A percentile compares a stretch with the other conserved stretches of the same genome.
phyloP scores from a whole-genome alignment of 2,329 filamentous ascomycete species.

The Sordariomycetes sp. region DNA sequence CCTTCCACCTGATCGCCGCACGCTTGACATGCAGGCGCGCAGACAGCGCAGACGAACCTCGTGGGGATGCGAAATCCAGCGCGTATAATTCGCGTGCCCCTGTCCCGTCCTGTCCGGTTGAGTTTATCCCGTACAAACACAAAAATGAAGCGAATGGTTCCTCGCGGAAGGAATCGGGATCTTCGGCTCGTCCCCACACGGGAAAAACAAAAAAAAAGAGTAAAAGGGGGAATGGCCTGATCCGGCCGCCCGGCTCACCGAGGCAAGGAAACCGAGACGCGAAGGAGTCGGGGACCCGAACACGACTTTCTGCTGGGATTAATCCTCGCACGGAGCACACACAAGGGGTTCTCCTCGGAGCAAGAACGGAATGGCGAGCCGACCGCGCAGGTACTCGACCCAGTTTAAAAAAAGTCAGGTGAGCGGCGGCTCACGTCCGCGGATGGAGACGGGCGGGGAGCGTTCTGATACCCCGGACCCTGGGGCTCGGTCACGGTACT shows the following conservation, averaged over 20 bases:
- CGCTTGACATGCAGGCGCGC: no score
- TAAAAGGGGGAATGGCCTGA: slow-evolving; percentile 1
- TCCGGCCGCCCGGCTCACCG: background rate
- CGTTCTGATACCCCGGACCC: background rate
- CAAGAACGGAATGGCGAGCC: background rate
- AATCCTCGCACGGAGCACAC: no score
- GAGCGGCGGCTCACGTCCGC: background rate
- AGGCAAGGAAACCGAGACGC: background rate
- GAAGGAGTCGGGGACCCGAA: no score
- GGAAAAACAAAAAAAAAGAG: no score
- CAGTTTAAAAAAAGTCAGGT: background rate
- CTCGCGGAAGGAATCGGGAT: background rate
- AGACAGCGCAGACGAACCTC: no score
- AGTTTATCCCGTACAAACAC: no score
- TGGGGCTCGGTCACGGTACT: background rate
- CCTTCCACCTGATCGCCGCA: no score
- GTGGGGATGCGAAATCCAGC: no score
- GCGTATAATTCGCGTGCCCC: background rate
- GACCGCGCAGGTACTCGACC: background rate
- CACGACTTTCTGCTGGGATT: no score
- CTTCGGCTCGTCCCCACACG: background rate
- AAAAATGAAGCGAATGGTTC: no score
- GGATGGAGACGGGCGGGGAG: background rate
- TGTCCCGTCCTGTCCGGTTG: background rate
- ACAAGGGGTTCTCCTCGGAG: background rate